phyloP scores from a whole-genome alignment of 2,329 filamentous ascomycete genomes.

The Acrocalymma vagum region DNA sequence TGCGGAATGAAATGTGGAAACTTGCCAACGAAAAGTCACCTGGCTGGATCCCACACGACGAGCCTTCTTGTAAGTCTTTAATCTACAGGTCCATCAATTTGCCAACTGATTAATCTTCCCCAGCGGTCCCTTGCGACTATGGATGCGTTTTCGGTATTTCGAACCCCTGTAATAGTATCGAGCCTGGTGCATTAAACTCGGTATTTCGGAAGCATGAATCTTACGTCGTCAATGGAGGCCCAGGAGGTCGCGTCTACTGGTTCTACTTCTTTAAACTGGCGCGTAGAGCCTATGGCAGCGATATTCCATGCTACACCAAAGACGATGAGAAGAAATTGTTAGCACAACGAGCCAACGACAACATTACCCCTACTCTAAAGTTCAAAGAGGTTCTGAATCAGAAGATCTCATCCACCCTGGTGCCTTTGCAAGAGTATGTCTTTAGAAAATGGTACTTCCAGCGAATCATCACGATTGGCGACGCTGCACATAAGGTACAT shows the following conservation, averaged over 20 bases:
- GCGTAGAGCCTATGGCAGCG: constrained; percentile 27
- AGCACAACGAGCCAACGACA: constrained; percentile 9
- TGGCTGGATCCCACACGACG: constrained; percentile 9
- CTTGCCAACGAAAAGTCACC: constrained; percentile 10
- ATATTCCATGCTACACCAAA: constrained; percentile 43
- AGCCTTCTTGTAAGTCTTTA: too few species aligned
- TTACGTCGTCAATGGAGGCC: constrained; percentile 21
- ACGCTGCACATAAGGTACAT: constrained; percentile 49
- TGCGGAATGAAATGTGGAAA: constrained; percentile 31
- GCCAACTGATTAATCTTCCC: too few species aligned
- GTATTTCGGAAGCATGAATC: constrained; percentile 11
- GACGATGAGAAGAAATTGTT: neutral
- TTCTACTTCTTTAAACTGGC: constrained; percentile 31
- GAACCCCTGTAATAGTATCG: constrained; percentile 1
- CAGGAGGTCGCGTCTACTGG: constrained; percentile 33
- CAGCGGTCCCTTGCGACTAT: too few species aligned
- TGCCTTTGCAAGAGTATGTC: constrained; percentile 44
- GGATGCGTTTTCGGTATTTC: constrained; percentile 23
- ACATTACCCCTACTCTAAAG: constrained; percentile 28
- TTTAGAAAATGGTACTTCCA: constrained; percentile 49
- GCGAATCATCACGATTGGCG: constrained; percentile 35
- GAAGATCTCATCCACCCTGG: constrained; percentile 20
- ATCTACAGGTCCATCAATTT: too few species aligned
- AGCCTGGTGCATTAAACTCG: constrained; percentile 8
- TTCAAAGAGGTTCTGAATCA: constrained; percentile 45